Conservation (phyloP, 192 early-diverging fungal species). For the Neocallimastix lanati region DNA sequence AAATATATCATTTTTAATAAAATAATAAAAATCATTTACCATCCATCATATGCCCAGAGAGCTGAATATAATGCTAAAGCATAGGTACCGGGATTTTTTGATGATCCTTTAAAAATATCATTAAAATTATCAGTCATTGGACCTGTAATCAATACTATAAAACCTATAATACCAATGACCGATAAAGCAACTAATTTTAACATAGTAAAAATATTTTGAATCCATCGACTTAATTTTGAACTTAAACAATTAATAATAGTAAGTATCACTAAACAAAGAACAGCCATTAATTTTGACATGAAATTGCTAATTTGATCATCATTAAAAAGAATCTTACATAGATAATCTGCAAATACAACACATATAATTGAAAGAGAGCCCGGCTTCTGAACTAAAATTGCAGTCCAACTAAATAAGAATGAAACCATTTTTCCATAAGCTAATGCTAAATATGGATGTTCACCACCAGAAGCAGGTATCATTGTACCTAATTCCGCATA, state of each 20-base stretch:
- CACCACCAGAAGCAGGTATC: slow-evolving; percentile 71
- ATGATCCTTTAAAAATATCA: slow-evolving; percentile 32
- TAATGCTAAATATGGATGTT: slow-evolving; percentile 64
- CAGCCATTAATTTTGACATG: slow-evolving; percentile 20
- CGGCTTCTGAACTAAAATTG: slow-evolving; percentile 41
- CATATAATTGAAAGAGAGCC: slow-evolving; percentile 58
- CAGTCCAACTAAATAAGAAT: slow-evolving; percentile 57
- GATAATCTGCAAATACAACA: slow-evolving; percentile 58
- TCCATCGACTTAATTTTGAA: slow-evolving; percentile 9
- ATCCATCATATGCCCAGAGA: slow-evolving; percentile 32
- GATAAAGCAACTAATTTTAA: slow-evolving; percentile 16
- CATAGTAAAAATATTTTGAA: slow-evolving; percentile 22
- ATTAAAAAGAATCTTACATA: slow-evolving; percentile 38
- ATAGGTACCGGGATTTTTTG: slow-evolving; percentile 39
- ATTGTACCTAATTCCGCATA: slow-evolving; percentile 84
- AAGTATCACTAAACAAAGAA: slow-evolving; percentile 13
- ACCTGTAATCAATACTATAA: neutral
- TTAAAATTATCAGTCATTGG: slow-evolving; percentile 3
- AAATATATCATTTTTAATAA: too few species aligned
- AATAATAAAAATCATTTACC: slow-evolving; percentile 4
- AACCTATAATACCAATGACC: slow-evolving; percentile 15
- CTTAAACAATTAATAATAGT: slow-evolving; percentile 20
- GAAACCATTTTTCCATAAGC: slow-evolving; percentile 51
- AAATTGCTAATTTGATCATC: slow-evolving; percentile 3
- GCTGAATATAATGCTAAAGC: slow-evolving; percentile 53